Conservation (phyloP, 805 yeast genomes). For the Wickerhamiella alocasiicola region DNA sequence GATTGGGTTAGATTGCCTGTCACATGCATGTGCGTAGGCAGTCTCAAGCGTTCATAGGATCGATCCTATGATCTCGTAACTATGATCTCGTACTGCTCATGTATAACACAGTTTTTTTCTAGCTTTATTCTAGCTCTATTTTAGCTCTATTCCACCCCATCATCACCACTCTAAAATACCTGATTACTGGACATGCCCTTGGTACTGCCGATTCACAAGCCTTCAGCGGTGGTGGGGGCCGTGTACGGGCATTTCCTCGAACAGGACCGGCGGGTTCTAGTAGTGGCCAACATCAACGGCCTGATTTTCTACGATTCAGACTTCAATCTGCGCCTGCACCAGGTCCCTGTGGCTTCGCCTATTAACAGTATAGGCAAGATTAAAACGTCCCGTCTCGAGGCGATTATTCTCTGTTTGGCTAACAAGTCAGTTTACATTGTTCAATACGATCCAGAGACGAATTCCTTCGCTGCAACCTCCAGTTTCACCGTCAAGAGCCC, state of each 20-base stretch:
- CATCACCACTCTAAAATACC: too few relatives aligned
- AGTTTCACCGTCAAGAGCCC: neutral
- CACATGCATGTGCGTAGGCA: too few relatives aligned
- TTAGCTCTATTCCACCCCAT: too few relatives aligned
- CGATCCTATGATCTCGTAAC: too few relatives aligned
- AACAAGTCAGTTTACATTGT: neutral
- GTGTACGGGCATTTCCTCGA: neutral
- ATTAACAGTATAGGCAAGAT: conserved; percentile 3
- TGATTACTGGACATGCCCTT: conserved; percentile 9
- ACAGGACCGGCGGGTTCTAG: neutral
- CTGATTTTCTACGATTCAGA: conserved; percentile 2
- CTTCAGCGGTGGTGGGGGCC: conserved; percentile 2
- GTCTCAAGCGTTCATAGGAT: too few relatives aligned
- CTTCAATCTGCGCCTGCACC: neutral
- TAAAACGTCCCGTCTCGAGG: neutral
- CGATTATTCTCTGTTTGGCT: neutral
- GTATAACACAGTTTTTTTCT: too few relatives aligned
- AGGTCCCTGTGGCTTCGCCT: conserved; percentile 2
- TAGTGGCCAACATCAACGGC: neutral
- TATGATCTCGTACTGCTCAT: too few relatives aligned
- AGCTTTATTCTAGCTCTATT: too few relatives aligned
- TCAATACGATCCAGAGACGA: neutral
- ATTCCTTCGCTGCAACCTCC: neutral
- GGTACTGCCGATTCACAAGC: conserved; percentile 5
- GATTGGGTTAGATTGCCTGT: too few relatives aligned